Evolutionary conservation across 208 protist genomes (phyloP).

Genomic region (Vickermania spadyakhi): DNA sequence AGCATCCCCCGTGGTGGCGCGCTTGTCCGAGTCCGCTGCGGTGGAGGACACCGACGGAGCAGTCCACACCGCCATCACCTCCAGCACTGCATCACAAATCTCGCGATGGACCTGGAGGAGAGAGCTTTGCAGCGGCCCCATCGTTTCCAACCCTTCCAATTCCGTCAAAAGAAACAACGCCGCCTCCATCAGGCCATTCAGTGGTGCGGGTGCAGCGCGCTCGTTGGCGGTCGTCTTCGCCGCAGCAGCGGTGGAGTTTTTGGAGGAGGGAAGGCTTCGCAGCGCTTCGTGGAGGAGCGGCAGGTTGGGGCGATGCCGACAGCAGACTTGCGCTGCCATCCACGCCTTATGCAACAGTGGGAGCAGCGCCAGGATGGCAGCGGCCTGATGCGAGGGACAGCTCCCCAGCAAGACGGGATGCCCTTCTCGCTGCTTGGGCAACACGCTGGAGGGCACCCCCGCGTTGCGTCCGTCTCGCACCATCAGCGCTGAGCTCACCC

Average conservation of each 20-base stretch:
- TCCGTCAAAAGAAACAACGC: conserved; percentile 35
- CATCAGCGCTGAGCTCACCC: conserved; percentile 24
- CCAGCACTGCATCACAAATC: neutral
- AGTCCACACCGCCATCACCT: neutral
- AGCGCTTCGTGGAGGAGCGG: conserved; percentile 51
- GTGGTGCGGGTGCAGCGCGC: neutral
- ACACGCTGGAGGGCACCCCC: conserved; percentile 18
- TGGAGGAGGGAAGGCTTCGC: no score
- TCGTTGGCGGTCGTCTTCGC: neutral
- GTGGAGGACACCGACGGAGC: neutral
- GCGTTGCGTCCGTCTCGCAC: conserved; percentile 38
- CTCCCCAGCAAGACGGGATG: conserved; percentile 19
- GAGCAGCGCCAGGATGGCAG: conserved; percentile 44
- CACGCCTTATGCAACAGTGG: conserved; percentile 72
- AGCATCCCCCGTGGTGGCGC: neutral
- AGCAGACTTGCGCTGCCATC: conserved; percentile 45
- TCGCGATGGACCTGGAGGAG: conserved; percentile 15
- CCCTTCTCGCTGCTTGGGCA: conserved; percentile 12
- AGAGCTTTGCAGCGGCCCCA: conserved; percentile 23
- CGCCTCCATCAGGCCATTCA: conserved; percentile 28
- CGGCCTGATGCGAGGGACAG: conserved; percentile 30
- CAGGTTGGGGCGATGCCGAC: conserved; percentile 33
- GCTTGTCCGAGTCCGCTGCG: neutral
- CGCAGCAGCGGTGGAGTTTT: conserved; percentile 15
- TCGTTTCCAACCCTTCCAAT: conserved; percentile 38